phyloP scores from a whole-genome alignment of 345 rosid genomes.

The Rhizophora mangle region DNA sequence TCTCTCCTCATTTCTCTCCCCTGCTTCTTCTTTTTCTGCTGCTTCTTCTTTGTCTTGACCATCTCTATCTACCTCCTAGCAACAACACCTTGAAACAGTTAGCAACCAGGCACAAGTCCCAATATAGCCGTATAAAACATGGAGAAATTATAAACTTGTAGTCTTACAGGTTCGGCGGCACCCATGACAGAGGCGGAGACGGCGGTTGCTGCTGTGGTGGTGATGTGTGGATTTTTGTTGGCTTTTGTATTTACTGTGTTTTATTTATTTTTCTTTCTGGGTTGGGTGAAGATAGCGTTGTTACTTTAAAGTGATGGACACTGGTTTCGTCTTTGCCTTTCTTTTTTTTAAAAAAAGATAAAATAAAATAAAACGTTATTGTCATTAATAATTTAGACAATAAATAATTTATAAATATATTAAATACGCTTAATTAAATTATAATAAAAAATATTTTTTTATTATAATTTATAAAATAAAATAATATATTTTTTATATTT shows the following conservation, averaged over 20 bases:
- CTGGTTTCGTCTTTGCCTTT: too few relatives aligned
- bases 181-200: constrained; percentile 42
- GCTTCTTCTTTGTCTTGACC: constrained; percentile 22
- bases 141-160: not conserved
- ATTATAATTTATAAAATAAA: too few relatives aligned
- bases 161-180: constrained; percentile 45
- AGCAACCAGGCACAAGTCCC: constrained; percentile 1
- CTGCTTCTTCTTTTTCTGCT: constrained; percentile 16
- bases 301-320: too few relatives aligned
- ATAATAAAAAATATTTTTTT: too few relatives aligned
- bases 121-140: not conserved
- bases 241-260: constrained; percentile 1
- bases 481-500: too few relatives aligned
- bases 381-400: too few relatives aligned
- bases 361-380: too few relatives aligned
- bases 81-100: constrained; percentile 6
- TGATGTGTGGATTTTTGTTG: constrained; percentile 21
- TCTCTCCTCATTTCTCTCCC: not conserved
- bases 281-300: constrained; percentile 7
- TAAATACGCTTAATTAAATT: too few relatives aligned
- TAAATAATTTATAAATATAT: too few relatives aligned
- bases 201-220: constrained; percentile 16
- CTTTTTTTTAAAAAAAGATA: too few relatives aligned
- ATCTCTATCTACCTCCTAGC: constrained; percentile 46
- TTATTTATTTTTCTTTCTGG: constrained; percentile 6